These are phyloP conservation scores for Podospora bellae-mahoneyi DNA, from an alignment of 495 filamentous ascomycete genomes.

Conservation along the genomic window DNA sequence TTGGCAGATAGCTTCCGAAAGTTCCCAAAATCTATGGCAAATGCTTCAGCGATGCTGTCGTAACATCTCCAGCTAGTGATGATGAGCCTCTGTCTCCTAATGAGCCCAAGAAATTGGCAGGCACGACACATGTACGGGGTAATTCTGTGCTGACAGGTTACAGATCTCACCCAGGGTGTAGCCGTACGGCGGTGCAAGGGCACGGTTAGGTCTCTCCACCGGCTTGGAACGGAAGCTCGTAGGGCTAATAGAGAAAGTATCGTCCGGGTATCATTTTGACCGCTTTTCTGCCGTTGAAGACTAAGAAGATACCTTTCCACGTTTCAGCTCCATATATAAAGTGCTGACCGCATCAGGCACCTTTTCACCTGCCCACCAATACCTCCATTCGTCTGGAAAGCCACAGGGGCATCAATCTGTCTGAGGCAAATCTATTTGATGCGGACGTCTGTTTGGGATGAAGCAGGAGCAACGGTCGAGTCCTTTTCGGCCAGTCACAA, in stretches of 20 bases:
- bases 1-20: not conserved
- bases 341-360: slow-evolving; percentile 26
- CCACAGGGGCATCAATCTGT: slow-evolving; percentile 3
- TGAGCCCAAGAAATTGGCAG: not conserved
- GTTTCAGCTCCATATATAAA: slow-evolving; percentile 20
- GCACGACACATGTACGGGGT: not conserved
- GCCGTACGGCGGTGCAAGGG: slow-evolving; percentile 3
- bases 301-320: not conserved
- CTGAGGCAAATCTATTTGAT: not conserved
- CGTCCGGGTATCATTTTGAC: not conserved
- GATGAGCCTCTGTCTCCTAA: not conserved
- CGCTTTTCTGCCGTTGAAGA: not conserved
- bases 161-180: not conserved
- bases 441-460: not conserved
- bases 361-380: slow-evolving; percentile 6
- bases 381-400: not conserved
- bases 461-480: not conserved
- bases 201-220: not conserved
- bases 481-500: not conserved
- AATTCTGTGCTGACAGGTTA: not conserved
- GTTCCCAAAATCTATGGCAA: not conserved
- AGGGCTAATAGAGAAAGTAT: not conserved
- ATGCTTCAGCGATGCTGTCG: not conserved
- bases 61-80: not conserved
- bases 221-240: slow-evolving; percentile 3